These are phyloP conservation scores for Petunia axillaris DNA, from an alignment of 257 asterid species.

Conservation along the genomic window DNA sequence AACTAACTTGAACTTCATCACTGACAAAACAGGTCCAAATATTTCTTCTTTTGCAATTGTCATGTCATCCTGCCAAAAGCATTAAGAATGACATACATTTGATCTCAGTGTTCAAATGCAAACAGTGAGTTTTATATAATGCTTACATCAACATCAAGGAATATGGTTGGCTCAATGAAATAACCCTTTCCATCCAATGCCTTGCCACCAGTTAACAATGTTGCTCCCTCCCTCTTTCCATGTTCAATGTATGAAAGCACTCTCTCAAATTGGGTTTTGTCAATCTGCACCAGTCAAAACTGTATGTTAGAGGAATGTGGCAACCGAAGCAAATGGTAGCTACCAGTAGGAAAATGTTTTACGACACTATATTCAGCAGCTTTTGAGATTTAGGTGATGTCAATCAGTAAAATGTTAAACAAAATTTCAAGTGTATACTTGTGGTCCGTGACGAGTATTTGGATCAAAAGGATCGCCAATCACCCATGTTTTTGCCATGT, in stretches of 20 bases:
- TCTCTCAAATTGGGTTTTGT: conserved; percentile 40
- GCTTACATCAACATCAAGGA: conserved; percentile 38
- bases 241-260: conserved; percentile 40
- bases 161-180: conserved; percentile 27
- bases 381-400: too few species aligned
- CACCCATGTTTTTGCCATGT: too few species aligned
- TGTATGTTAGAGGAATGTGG: not conserved
- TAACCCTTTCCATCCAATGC: conserved; percentile 34
- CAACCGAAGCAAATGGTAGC: too few species aligned
- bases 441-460: conserved; percentile 42
- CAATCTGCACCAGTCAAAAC: conserved; percentile 26
- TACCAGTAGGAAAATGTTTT: too few species aligned
- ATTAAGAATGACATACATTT: not conserved
- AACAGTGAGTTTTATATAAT: too few species aligned
- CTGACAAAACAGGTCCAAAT: conserved; percentile 48
- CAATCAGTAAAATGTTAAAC: too few species aligned
- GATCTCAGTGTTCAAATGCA: too few species aligned
- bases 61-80: too few species aligned
- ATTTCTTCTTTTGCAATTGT: conserved; percentile 46
- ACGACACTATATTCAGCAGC: too few species aligned
- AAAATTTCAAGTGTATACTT: conserved; percentile 27
- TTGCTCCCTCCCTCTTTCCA: conserved; percentile 47
- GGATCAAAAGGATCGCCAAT: conserved; percentile 43
- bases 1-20: conserved; percentile 30
- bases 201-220: conserved; percentile 43